A percentile compares a stretch with the other conserved stretches of the same genome.
These are phyloP conservation scores for Wilhelminamyces savonicus DNA, from an alignment of 805 yeast species.

Conservation along the genomic window DNA sequence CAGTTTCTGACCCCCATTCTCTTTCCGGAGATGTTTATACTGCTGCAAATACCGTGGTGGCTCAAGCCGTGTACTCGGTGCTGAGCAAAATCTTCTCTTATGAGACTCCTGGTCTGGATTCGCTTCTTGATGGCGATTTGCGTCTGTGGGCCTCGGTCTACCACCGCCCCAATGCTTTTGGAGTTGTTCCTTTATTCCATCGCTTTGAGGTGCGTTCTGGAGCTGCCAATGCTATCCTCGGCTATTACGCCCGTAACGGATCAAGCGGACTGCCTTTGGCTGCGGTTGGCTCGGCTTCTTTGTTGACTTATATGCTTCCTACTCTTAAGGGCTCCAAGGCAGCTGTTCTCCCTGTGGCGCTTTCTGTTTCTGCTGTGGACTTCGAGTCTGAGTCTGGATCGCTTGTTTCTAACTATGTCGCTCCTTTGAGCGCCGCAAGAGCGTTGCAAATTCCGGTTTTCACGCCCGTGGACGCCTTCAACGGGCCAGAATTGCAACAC, in stretches of 20 bases:
- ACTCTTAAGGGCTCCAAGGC: conserved; percentile 33
- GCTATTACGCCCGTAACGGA: conserved; percentile 44
- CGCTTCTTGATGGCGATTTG: conserved; percentile 54
- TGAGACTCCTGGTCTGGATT: conserved; percentile 57
- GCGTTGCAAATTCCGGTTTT: conserved; percentile 61
- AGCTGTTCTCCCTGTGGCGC: conserved; percentile 49
- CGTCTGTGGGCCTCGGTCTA: conserved; percentile 52
- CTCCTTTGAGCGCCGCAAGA: conserved; percentile 58
- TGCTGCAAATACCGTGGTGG: conserved; percentile 48
- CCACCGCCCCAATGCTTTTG: conserved; percentile 44
- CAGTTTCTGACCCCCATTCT: conserved; percentile 50
- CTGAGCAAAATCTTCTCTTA: conserved; percentile 59
- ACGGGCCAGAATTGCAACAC: conserved; percentile 57
- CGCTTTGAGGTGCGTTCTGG: conserved; percentile 73
- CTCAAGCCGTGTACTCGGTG: conserved; percentile 48
- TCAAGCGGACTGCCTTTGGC: conserved; percentile 31
- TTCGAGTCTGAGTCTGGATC: conserved; percentile 49
- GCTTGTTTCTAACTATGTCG: conserved; percentile 57
- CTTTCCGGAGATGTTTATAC: conserved; percentile 45
- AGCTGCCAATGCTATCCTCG: conserved; percentile 73
- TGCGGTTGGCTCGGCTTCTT: conserved; percentile 60
- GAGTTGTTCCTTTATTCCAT: conserved; percentile 55
- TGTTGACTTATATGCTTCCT: conserved; percentile 64
- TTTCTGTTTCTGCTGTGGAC: conserved; percentile 73
- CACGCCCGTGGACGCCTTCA: conserved; percentile 49